Conservation (phyloP, 768 basidiomycete species). For the Naganishia antarctica region DNA sequence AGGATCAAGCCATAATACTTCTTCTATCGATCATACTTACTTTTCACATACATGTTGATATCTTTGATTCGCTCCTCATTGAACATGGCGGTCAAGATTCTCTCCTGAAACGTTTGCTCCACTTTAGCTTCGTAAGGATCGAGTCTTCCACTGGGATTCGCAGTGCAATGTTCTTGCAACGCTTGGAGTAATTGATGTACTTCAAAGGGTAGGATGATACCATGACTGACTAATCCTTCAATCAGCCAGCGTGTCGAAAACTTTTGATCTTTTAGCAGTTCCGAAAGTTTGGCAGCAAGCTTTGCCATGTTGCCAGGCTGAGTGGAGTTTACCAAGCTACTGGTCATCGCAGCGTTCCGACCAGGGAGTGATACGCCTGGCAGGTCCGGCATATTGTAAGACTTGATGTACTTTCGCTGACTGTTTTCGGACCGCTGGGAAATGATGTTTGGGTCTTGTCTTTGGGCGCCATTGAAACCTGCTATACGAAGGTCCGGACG, state of each 20-base stretch:
- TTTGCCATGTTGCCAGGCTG: background rate
- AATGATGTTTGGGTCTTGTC: conserved; percentile 12
- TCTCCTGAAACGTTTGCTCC: conserved; percentile 2
- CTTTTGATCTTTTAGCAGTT: conserved; percentile 18
- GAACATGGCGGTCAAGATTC: conserved; percentile 22
- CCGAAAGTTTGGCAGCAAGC: background rate
- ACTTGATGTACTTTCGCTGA: background rate
- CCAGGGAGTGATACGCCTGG: background rate
- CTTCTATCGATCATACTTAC: conserved; percentile 9
- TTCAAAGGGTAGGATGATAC: conserved; percentile 37
- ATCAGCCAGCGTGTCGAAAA: conserved; percentile 41
- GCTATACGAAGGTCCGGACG: conserved; percentile 2
- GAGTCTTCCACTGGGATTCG: background rate
- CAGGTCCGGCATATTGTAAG: background rate
- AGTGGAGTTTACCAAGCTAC: background rate
- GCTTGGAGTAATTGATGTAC: conserved; percentile 25
- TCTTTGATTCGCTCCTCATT: conserved; percentile 23
- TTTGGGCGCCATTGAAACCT: conserved; percentile 4
- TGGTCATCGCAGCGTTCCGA: too few species aligned
- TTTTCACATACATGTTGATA: conserved; percentile 14
- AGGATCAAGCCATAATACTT: background rate
- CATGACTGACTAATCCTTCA: conserved; percentile 44
- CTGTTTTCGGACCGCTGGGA: conserved; percentile 4
- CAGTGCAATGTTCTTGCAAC: conserved; percentile 21
- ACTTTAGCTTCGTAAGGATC: background rate